Evolutionary conservation across 129 eudicot species (phyloP).

Genomic region (Logfia minima): DNA sequence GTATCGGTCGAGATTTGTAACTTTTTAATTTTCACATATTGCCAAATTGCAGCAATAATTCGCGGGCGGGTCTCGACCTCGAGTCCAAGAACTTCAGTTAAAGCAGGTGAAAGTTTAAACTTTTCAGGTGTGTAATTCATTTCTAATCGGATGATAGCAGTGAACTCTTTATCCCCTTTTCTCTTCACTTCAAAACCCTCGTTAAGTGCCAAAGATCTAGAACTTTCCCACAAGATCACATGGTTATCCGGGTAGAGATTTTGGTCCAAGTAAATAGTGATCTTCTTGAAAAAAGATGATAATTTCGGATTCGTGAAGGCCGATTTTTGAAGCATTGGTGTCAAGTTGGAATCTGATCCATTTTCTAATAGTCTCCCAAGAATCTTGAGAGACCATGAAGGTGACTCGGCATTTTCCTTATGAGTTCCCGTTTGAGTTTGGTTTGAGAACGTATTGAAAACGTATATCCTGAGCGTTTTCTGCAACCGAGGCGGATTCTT

Average conservation of each 20-base stretch:
- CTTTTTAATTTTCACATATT: constrained; percentile 67
- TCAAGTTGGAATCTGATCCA: constrained; percentile 42
- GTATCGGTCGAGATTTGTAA: constrained; percentile 71
- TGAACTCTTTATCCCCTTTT: constrained; percentile 87
- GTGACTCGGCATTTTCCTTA: constrained; percentile 46
- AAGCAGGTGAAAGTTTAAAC: constrained; percentile 63
- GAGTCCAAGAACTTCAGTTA: constrained; percentile 73
- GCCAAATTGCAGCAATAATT: constrained; percentile 83
- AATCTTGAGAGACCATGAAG: constrained; percentile 88
- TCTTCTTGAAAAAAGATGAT: constrained; percentile 83
- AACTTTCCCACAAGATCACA: constrained; percentile 85
- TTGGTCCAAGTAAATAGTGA: constrained; percentile 82
- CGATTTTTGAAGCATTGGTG: constrained; percentile 27
- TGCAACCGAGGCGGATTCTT: constrained; percentile 58
- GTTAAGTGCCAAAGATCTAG: constrained; percentile 65
- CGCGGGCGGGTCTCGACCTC: constrained; percentile 82
- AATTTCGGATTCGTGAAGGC: constrained; percentile 54
- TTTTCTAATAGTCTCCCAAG: constrained; percentile 72
- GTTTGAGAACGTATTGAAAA: constrained; percentile 70
- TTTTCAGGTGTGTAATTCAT: constrained; percentile 84
- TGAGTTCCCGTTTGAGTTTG: constrained; percentile 42
- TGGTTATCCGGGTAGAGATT: constrained; percentile 81
- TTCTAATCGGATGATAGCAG: constrained; percentile 77
- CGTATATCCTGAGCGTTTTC: constrained; percentile 64
- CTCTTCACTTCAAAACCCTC: constrained; percentile 94